Conservation (phyloP, 306 rosid species). For the Vicia villosa region DNA sequence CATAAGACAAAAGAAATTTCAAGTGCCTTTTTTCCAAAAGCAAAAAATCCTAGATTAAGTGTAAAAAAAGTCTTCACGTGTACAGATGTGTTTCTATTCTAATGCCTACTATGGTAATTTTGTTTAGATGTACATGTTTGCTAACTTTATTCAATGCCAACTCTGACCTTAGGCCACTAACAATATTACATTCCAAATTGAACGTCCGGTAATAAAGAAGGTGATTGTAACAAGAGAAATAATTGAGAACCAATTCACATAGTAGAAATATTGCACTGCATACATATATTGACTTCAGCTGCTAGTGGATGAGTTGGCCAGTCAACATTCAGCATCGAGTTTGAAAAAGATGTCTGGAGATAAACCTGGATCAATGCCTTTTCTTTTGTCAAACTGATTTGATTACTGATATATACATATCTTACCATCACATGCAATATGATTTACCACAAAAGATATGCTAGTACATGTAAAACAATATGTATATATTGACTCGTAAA, state of each 20-base stretch:
- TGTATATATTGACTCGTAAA: neutral
- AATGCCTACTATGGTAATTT: too few species aligned
- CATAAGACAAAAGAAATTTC: too few species aligned
- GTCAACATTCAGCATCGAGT: conserved; percentile 40
- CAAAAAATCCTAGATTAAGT: too few species aligned
- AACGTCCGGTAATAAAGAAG: neutral
- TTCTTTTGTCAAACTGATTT: conserved; percentile 7
- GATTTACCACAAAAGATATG: neutral
- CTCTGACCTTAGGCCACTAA: neutral
- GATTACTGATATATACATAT: neutral
- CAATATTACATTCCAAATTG: too few species aligned
- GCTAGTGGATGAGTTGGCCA: conserved; percentile 31
- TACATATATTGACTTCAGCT: conserved; percentile 14
- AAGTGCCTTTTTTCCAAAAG: too few species aligned
- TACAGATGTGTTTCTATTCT: too few species aligned
- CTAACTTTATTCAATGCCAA: neutral
- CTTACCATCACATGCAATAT: neutral
- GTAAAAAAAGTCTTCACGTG: too few species aligned
- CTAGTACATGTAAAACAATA: neutral
- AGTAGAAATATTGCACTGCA: too few species aligned
- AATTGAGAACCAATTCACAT: neutral
- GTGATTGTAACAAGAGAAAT: neutral
- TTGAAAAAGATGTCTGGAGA: conserved; percentile 31
- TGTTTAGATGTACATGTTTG: neutral
- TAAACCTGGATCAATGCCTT: conserved; percentile 36